Evolutionary conservation across 1,284 basidiomycete species (phyloP).

Genomic region (Microstroma glucosiphilum): DNA sequence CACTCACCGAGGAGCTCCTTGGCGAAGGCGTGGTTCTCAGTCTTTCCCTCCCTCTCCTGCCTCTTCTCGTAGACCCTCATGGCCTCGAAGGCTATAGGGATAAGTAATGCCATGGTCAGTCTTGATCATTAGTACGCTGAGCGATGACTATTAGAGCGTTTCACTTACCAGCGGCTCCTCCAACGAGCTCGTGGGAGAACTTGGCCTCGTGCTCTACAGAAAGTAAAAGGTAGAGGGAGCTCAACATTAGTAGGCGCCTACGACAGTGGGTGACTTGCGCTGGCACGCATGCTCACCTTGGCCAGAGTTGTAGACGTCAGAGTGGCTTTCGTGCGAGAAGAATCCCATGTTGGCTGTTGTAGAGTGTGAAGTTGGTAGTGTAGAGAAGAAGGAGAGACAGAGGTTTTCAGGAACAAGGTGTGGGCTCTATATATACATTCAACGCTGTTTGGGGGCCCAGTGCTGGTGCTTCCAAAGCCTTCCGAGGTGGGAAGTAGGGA

Average conservation of each 20-base stretch:
- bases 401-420: not conserved
- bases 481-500: too few species aligned
- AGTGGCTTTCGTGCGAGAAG: slow-evolving; percentile 1
- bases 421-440: too few species aligned
- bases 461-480: too few species aligned
- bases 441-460: too few species aligned
- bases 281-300: not conserved
- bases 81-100: slow-evolving; percentile 51
- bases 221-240: too few species aligned
- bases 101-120: not conserved
- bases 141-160: not conserved
- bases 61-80: slow-evolving; percentile 60
- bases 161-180: slow-evolving; percentile 47
- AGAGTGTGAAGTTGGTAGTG: not conserved
- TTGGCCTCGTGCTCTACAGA: slow-evolving; percentile 30
- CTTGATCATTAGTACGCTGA: too few species aligned
- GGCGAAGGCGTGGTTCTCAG: slow-evolving; percentile 50
- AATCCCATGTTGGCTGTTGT: slow-evolving; percentile 4
- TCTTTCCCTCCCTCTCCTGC: slow-evolving; percentile 49
- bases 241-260: too few species aligned
- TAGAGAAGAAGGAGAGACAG: not conserved
- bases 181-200: slow-evolving; percentile 63
- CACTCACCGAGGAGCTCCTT: slow-evolving; percentile 41
- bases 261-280: too few species aligned
- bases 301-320: slow-evolving; percentile 1